Conservation (phyloP, 2,329 filamentous ascomycete genomes). For the Aspergillus sp. region DNA sequence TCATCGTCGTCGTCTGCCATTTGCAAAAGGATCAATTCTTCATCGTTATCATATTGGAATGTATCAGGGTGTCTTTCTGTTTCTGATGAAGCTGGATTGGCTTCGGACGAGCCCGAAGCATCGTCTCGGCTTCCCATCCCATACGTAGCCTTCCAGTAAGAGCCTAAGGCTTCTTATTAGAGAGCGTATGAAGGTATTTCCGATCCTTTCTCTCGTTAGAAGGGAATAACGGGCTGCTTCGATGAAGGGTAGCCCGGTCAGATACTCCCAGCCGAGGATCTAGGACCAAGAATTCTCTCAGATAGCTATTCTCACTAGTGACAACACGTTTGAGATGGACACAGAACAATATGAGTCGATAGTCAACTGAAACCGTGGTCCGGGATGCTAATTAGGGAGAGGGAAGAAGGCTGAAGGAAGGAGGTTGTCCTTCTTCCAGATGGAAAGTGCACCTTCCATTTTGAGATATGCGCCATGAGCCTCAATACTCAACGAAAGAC, state of each 20-base stretch:
- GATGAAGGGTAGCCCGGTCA: background rate
- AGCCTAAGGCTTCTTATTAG: too few species aligned
- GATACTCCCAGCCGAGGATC: too few species aligned
- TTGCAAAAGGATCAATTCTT: constrained; percentile 14
- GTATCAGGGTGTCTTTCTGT: background rate
- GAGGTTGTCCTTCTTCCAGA: background rate
- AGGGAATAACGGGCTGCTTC: background rate
- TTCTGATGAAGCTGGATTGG: background rate
- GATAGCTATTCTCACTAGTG: too few species aligned
- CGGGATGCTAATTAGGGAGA: too few species aligned
- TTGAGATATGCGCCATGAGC: background rate
- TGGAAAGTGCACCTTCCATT: background rate
- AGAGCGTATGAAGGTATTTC: too few species aligned
- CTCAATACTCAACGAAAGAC: background rate
- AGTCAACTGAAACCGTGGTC: too few species aligned
- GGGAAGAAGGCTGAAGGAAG: too few species aligned
- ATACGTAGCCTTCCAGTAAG: background rate
- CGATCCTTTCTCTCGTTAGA: background rate
- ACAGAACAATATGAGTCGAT: too few species aligned
- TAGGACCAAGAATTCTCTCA: too few species aligned
- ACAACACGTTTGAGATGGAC: too few species aligned
- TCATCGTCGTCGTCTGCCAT: constrained; percentile 11
- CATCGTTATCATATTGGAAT: constrained; percentile 7
- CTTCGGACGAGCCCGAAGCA: background rate
- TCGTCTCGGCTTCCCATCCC: constrained; percentile 1